phyloP scores from a whole-genome alignment of 768 basidiomycete species.

The Lactarius pseudohatsudake region DNA sequence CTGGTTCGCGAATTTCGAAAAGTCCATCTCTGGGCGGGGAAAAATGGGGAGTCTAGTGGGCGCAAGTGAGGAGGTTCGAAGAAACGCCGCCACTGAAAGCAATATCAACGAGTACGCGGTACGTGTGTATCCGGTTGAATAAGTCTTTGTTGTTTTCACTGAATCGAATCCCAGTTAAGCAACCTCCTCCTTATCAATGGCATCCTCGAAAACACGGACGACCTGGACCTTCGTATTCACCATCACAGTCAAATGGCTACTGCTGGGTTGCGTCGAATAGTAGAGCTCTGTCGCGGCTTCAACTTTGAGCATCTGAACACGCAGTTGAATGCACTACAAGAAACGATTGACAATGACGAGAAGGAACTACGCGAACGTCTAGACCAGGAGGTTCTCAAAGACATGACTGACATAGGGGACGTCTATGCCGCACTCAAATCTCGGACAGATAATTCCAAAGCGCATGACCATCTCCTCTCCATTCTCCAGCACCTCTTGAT shows the following conservation, averaged over 20 bases:
- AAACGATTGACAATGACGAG: slow-evolving; percentile 73
- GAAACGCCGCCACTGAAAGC: slow-evolving; percentile 60
- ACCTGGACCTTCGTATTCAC: slow-evolving; percentile 82
- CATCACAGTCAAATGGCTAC: slow-evolving; percentile 89
- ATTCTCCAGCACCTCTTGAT: slow-evolving; percentile 92
- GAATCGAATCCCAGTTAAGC: slow-evolving; percentile 45
- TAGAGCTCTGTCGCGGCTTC: slow-evolving; percentile 67
- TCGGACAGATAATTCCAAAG: slow-evolving; percentile 76
- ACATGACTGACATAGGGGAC: slow-evolving; percentile 79
- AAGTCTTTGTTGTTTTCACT: not conserved
- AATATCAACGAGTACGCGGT: slow-evolving; percentile 87
- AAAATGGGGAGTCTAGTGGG: slow-evolving; percentile 96
- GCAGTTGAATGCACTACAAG: slow-evolving; percentile 61
- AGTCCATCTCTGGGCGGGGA: slow-evolving; percentile 76
- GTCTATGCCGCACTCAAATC: slow-evolving; percentile 79
- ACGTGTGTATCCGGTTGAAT: slow-evolving; percentile 34
- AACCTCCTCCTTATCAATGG: slow-evolving; percentile 74
- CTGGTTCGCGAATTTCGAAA: slow-evolving; percentile 86
- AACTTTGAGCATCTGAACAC: slow-evolving; percentile 62
- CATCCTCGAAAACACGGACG: slow-evolving; percentile 64
- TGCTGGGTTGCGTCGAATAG: slow-evolving; percentile 73
- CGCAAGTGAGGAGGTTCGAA: slow-evolving; percentile 86
- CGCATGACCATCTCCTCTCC: slow-evolving; percentile 84
- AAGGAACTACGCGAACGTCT: slow-evolving; percentile 66
- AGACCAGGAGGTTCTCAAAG: slow-evolving; percentile 72